These are phyloP conservation scores for Aspergillus novoparasiticus DNA, from an alignment of 2,329 filamentous ascomycete genomes.

Conservation along the genomic window DNA sequence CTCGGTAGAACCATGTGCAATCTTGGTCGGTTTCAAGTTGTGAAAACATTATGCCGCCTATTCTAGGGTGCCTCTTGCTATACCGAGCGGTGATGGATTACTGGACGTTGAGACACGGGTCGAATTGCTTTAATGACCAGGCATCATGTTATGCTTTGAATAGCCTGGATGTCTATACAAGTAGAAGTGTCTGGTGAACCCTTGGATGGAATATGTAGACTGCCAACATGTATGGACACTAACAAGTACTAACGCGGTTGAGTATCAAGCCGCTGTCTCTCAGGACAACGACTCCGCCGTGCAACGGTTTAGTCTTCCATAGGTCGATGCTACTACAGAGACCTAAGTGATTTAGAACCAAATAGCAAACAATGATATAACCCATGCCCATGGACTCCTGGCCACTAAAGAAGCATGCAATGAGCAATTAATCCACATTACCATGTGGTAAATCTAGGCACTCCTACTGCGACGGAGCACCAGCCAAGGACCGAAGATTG, in stretches of 20 bases:
- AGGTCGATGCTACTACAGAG: slow-evolving; percentile 4
- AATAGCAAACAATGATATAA: slow-evolving; percentile 2
- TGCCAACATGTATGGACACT: background rate
- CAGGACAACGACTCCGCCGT: background rate
- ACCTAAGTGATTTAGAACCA: slow-evolving; percentile 8
- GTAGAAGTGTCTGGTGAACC: background rate
- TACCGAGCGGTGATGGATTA: background rate
- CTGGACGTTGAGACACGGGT: background rate
- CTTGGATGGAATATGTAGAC: background rate
- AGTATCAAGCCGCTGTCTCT: background rate
- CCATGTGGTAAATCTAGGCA: background rate
- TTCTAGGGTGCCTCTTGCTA: background rate
- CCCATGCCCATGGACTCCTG: slow-evolving; percentile 17
- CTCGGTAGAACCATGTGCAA: background rate
- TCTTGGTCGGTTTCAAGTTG: background rate
- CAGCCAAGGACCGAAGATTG: slow-evolving; percentile 39
- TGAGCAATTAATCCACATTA: slow-evolving; percentile 3
- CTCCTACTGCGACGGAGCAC: slow-evolving; percentile 12
- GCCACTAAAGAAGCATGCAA: slow-evolving; percentile 13
- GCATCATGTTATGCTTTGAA: background rate
- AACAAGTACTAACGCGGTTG: slow-evolving; percentile 3
- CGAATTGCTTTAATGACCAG: background rate
- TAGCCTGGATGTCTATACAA: background rate
- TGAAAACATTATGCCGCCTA: background rate
- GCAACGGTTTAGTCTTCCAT: background rate